phyloP scores from a whole-genome alignment of 148 eudicot genomes.

The Drosera capensis region DNA sequence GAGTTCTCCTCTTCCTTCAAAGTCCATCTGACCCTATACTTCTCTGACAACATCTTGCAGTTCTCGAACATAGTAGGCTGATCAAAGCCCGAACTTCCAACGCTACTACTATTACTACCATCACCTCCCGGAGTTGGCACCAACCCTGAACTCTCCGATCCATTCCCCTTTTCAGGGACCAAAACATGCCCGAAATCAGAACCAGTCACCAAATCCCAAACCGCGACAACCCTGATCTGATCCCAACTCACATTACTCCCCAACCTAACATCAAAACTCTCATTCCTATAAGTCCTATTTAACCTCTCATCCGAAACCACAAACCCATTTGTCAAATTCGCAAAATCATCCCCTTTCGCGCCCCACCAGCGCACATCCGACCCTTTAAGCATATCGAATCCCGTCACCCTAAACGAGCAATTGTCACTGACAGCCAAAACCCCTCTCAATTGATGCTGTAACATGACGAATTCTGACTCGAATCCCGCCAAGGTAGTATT shows the following conservation, averaged over 20 bases:
- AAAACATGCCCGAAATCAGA: conserved; percentile 75
- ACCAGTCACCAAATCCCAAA: conserved; percentile 65
- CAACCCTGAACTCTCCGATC: conserved; percentile 16
- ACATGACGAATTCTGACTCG: conserved; percentile 50
- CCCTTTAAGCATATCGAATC: conserved; percentile 85
- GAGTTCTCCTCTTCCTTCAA: conserved; percentile 33
- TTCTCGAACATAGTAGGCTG: conserved; percentile 83
- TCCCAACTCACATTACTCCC: conserved; percentile 66
- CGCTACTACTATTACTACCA: conserved; percentile 7
- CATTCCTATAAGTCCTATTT: conserved; percentile 51
- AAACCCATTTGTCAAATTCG: conserved; percentile 66
- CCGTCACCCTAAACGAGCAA: conserved; percentile 67
- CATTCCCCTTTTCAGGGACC: conserved; percentile 15
- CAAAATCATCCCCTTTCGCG: conserved; percentile 40
- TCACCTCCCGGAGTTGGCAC: conserved; percentile 18
- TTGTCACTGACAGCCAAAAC: conserved; percentile 40
- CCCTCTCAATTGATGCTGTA: conserved; percentile 85
- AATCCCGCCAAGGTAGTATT: conserved; percentile 29
- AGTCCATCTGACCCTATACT: conserved; percentile 75
- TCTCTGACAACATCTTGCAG: conserved; percentile 47
- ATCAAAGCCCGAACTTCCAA: conserved; percentile 9
- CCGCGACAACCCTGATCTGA: conserved; percentile 37
- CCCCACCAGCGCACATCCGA: conserved; percentile 91
- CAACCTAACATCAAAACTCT: conserved; percentile 47
- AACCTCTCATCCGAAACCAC: conserved; percentile 44